Evolutionary conservation across 345 rosid genomes (phyloP).

Genomic region (Sisymbrium irio): DNA sequence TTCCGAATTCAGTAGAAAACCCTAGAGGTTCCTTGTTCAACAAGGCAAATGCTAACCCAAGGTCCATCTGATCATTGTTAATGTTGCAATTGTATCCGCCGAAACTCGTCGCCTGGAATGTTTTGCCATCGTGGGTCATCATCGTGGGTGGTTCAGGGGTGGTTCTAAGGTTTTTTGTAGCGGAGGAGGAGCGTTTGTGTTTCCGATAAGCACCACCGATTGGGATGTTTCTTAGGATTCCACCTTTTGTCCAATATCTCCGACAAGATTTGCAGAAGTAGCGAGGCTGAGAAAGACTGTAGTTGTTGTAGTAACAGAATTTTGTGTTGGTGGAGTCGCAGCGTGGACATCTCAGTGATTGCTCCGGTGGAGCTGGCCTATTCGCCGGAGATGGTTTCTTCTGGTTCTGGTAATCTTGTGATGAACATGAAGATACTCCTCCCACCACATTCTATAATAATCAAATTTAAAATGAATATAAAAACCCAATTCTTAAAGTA

Average conservation of each 20-base stretch:
- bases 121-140: constrained; percentile 23
- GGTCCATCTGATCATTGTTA: constrained; percentile 55
- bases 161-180: constrained; percentile 39
- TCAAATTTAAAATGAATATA: not conserved
- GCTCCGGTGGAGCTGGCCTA: constrained; percentile 55
- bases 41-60: constrained; percentile 66
- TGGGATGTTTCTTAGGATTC: constrained; percentile 65
- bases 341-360: constrained; percentile 62
- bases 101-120: constrained; percentile 36
- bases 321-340: constrained; percentile 79
- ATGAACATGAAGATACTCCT: constrained; percentile 25
- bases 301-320: constrained; percentile 86
- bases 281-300: constrained; percentile 79
- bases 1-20: constrained; percentile 32
- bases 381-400: constrained; percentile 19
- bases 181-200: constrained; percentile 54
- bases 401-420: constrained; percentile 26
- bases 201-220: constrained; percentile 74
- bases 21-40: constrained; percentile 60
- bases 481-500: not conserved
- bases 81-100: constrained; percentile 3
- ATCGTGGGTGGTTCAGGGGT: constrained; percentile 16
- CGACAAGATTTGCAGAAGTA: constrained; percentile 81
- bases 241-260: constrained; percentile 88
- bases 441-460: constrained; percentile 18